Base-by-base conservation (phyloP, 1,284 basidiomycete species). In the Coniophora puteana region DNA sequence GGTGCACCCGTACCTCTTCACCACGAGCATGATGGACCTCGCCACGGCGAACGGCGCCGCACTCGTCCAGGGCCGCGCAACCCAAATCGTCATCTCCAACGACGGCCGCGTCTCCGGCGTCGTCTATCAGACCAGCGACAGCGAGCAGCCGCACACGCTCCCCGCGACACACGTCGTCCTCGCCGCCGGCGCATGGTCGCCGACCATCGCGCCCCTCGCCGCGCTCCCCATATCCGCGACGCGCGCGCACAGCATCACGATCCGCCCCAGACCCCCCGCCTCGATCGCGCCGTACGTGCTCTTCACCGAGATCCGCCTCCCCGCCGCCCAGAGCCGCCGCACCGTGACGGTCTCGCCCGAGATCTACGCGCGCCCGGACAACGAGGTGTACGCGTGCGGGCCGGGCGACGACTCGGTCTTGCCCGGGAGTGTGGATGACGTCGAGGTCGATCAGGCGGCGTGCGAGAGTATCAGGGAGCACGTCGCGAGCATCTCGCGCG, bases 111-210 rank as follows among this genome's bases (percentile, higher is more conserved):
- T 85, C n/a, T 68, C 65, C 12, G 74, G 76, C 4, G 75, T 84
- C 26, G 65, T 71, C 25, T 83, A 78, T 56, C n/a, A n/a, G n/a
- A n/a, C n/a, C n/a, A 48, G 51, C 7, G 65, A 72, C 31, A 57
- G 57, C 4, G 52, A 61, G 16, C 62, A 62, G 23, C 51, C 40
- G 1, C 54, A 51, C 14, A 65, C 57, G 10, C 54, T 83, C 21
- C 55, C 66, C 3, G 81, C 83, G 20, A 80, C 80, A 4, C 69
- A 80, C 44, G 72, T 94, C 38, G 69, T 95, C 24, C 61, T 96
- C 40, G 76, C 84, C 22, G 87, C 88, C 10, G 93, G 93, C 11
- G 89, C 90, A 2, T 97, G 93, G 93, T 90, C 91, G 0, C 76
- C 89, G 8, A 58, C 53, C 7, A 55, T 87, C 44, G 28, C 75